A percentile compares a stretch with the other conserved stretches of the same genome.
phyloP scores from a whole-genome alignment of 78 protist species.

The Diacronema lutheri region DNA sequence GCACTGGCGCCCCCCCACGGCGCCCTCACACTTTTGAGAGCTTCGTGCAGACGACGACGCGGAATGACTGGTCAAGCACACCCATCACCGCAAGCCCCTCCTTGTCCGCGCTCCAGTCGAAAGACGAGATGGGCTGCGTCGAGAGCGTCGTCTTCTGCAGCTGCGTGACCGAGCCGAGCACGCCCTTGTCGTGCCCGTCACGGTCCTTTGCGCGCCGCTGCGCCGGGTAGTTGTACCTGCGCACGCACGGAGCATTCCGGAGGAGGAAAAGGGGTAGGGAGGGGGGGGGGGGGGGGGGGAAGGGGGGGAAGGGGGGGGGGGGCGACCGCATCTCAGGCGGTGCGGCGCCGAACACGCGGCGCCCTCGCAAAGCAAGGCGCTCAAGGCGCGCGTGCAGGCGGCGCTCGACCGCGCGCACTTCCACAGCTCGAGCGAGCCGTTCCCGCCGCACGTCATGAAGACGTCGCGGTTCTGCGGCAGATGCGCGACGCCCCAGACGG shows the following conservation, averaged over 20 bases:
- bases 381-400: no score
- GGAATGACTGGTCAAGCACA: conserved; percentile 63
- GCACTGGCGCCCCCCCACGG: no score
- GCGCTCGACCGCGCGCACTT: no score
- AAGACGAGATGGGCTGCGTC: conserved; percentile 60
- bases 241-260: no score
- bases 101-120: conserved; percentile 62
- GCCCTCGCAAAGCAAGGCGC: no score
- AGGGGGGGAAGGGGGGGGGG: background rate
- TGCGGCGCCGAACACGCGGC: no score
- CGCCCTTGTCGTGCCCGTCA: conserved; percentile 36
- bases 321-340: background rate
- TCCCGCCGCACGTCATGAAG: conserved; percentile 58
- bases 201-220: conserved; percentile 20
- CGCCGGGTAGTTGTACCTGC: background rate
- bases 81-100: conserved; percentile 58
- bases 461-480: conserved; percentile 78
- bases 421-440: conserved; percentile 62
- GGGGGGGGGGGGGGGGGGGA: no score
- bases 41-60: conserved; percentile 55
- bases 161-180: background rate
- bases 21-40: background rate
- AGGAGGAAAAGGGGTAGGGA: no score
- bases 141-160: conserved; percentile 11
- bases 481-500: conserved; percentile 62